Evolutionary conservation across 805 yeast species (phyloP).

Genomic region (Metschnikowia lachancei): DNA sequence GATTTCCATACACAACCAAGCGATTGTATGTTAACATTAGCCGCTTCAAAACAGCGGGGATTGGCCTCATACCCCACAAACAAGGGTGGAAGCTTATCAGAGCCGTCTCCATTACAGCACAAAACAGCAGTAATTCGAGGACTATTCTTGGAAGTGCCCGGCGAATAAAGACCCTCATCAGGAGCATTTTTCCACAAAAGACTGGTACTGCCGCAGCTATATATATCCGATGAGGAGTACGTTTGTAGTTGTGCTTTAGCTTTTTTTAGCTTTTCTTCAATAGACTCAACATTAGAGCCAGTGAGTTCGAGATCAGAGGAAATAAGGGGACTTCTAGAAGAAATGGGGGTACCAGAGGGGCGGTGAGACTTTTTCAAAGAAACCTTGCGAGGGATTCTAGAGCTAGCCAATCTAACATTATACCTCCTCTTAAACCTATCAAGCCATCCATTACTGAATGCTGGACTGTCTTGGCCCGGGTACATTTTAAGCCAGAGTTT

Average conservation of each 20-base stretch:
- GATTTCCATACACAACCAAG: not conserved
- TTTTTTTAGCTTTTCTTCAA: too few relatives aligned
- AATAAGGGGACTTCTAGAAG: too few relatives aligned
- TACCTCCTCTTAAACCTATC: not conserved
- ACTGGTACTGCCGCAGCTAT: not conserved
- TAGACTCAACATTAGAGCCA: too few relatives aligned
- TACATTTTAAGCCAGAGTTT: not conserved
- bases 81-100: not conserved
- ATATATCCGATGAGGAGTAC: too few relatives aligned
- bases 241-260: too few relatives aligned
- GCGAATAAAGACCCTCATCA: not conserved
- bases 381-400: too few relatives aligned
- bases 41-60: not conserved
- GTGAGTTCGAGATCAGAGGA: too few relatives aligned
- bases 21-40: not conserved
- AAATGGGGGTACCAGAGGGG: too few relatives aligned
- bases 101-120: constrained; percentile 2
- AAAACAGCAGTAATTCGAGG: not conserved
- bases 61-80: not conserved
- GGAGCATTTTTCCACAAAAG: not conserved
- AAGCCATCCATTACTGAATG: not conserved
- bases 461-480: not conserved
- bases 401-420: too few relatives aligned
- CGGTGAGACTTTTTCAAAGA: too few relatives aligned
- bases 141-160: too few relatives aligned